Conservation (phyloP, 345 rosid species). For the Moringa oleifera region DNA sequence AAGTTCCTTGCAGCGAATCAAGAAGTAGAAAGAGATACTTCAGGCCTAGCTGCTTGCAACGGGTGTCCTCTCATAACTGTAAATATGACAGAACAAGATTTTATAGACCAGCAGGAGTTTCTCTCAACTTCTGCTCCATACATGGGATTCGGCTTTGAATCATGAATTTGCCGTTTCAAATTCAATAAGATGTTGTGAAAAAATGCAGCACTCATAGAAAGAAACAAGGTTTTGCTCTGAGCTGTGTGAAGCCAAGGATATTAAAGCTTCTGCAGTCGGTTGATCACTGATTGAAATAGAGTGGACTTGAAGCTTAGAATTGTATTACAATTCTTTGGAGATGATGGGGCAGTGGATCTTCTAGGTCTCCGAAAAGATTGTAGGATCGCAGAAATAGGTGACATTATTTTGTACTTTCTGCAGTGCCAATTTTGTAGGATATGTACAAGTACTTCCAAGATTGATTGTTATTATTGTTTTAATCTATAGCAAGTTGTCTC, state of each 20-base stretch:
- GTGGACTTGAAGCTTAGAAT: background rate
- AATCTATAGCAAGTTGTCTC: too few species aligned
- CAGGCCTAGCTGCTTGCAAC: background rate
- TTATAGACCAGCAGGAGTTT: background rate
- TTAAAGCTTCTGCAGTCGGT: background rate
- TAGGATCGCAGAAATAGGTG: background rate
- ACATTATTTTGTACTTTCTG: background rate
- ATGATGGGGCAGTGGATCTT: background rate
- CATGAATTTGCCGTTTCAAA: background rate
- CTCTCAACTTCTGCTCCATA: background rate
- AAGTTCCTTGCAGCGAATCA: background rate
- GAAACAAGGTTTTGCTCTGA: background rate
- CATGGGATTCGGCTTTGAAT: background rate
- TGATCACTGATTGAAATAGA: background rate
- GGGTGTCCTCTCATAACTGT: background rate
- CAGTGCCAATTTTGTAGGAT: background rate
- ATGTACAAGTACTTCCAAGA: too few species aligned
- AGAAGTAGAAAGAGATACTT: background rate
- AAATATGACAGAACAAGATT: background rate
- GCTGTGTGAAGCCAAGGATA: background rate
- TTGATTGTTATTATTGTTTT: too few species aligned
- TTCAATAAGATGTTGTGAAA: background rate
- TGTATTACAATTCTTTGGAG: background rate
- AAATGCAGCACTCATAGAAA: background rate
- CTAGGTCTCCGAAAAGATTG: background rate